phyloP scores from a whole-genome alignment of 306 rosid genomes.

The Styphnolobium japonicum region DNA sequence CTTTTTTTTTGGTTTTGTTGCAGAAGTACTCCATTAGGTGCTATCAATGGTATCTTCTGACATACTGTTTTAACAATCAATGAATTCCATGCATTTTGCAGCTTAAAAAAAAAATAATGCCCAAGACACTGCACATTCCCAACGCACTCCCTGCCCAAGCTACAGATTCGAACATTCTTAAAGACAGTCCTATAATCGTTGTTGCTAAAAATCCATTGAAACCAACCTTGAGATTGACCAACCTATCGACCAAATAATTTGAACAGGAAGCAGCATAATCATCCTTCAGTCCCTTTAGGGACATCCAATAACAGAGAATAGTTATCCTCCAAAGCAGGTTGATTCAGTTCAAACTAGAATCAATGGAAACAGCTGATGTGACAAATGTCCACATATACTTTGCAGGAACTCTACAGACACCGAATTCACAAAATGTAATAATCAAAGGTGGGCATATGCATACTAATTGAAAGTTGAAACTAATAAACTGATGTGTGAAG shows the following conservation, averaged over 20 bases:
- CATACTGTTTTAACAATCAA: background rate
- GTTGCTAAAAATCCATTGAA: background rate
- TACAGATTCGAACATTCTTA: background rate
- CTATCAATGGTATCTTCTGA: background rate
- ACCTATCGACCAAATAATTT: background rate
- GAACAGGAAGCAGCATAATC: background rate
- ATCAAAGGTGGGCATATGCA: background rate
- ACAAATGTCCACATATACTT: conserved; percentile 17
- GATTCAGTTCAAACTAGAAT: conserved; percentile 9
- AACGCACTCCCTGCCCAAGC: background rate
- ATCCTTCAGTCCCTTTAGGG: background rate
- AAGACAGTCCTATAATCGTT: background rate
- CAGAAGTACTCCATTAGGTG: background rate
- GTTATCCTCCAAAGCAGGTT: conserved; percentile 13
- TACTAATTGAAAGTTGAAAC: background rate
- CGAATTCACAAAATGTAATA: background rate
- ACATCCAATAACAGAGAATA: background rate
- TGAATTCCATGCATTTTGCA: background rate
- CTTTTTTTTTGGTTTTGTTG: no score
- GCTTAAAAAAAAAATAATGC: background rate
- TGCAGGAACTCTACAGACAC: conserved; percentile 5
- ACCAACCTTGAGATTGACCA: background rate
- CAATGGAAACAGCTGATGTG: conserved; percentile 4
- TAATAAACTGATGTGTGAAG: conserved; percentile 8
- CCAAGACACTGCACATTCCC: background rate